phyloP scores from a whole-genome alignment of 139 green algal species.

The Chlorella sp. region DNA sequence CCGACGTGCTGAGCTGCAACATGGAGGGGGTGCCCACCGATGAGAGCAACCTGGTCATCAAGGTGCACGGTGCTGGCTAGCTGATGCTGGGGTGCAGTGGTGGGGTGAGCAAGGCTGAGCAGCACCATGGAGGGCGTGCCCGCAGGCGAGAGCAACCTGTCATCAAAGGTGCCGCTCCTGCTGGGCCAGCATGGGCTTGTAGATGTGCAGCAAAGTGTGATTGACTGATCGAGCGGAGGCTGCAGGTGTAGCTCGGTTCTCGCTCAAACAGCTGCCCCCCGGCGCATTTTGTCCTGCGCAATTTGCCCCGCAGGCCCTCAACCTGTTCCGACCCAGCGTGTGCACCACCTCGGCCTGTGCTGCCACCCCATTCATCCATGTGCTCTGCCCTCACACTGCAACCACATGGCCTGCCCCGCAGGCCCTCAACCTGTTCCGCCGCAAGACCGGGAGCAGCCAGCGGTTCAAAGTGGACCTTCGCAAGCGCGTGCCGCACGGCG shows the following conservation, averaged over 20 bases:
- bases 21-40: conserved; percentile 90
- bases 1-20: conserved; percentile 84
- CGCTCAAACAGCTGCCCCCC: background rate
- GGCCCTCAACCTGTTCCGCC: conserved; percentile 87
- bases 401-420: conserved; percentile 39
- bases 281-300: background rate
- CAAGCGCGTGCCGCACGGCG: conserved; percentile 95
- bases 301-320: conserved; percentile 65
- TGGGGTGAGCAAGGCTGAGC: background rate
- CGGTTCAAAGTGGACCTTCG: conserved; percentile 84
- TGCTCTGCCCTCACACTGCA: no score
- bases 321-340: conserved; percentile 86
- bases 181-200: no score
- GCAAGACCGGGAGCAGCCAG: conserved; percentile 69
- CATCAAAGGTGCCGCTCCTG: no score
- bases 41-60: conserved; percentile 93
- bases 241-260: no score
- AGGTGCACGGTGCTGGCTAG: conserved; percentile 48
- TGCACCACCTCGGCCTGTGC: no score
- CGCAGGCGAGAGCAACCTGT: no score
- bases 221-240: no score
- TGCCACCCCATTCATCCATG: no score
- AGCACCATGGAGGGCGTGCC: background rate
- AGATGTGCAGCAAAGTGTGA: no score
- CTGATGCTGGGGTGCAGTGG: background rate